Evolutionary conservation across 768 basidiomycete species (phyloP), one percentile per base, ranked within the genome.

Genomic region (Suillus ampliporus): DNA sequence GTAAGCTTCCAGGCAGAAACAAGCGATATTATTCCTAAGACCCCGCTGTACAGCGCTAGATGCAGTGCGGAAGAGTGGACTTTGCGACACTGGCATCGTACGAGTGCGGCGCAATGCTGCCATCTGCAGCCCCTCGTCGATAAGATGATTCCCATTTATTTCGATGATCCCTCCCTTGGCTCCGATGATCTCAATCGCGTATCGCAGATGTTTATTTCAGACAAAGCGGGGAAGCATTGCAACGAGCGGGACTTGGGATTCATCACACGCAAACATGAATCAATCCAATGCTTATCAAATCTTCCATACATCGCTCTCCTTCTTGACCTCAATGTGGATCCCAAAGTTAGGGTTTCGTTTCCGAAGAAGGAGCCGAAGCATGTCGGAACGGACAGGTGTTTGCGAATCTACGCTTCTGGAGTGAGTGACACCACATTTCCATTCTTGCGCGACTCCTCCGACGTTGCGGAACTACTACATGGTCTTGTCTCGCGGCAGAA

Each of bases 151-250:
- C 62, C 65, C 1, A 63, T 70, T 2, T 61, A 63, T 50, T 68
- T 64, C 57, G 60, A 71, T 7, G 44, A 60, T 11, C 26, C 19
- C 13, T 5, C 17, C n/a, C 17, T 23, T 10, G 31, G 10, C 28
- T 62, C 7, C 0, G 26, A 31, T 19, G 3, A n/a, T n/a, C n/a
- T 14, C 6, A 43, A 31, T 7, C 14, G 10, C 1, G 21, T 64
- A 23, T 69, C 65, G 2, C 67, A 67, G 8, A 64, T 65, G 1
- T 66, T 74, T 43, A 61, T 74, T 41, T 69, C 70, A 8, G 68
- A 64, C 60, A 62, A 66, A 41, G 59, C 52, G 21, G 58, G 46
- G 15, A 51, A 60, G n/a, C 35, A 5, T 34, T 7, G 4, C 31
- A 35, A 23, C 28, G 26, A 31, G 37, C 14, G 7, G 19, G 15